These are phyloP conservation scores for Colletotrichum acutatum DNA, from an alignment of 2,329 filamentous ascomycete genomes.

Conservation along the genomic window DNA sequence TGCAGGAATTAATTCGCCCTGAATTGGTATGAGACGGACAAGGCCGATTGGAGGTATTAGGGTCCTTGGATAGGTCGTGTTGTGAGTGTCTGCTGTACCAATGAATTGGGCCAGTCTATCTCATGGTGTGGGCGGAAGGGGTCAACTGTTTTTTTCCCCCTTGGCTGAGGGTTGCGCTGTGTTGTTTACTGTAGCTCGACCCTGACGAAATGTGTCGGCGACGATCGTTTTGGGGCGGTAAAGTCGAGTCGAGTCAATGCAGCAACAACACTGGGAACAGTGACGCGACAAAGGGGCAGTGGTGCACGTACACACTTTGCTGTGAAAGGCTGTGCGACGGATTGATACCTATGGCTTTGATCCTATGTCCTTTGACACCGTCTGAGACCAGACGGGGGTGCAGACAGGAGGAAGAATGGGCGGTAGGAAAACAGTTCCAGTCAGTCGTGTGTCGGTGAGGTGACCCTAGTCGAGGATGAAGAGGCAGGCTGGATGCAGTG, in stretches of 20 bases:
- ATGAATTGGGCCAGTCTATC: constrained; percentile 51
- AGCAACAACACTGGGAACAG: constrained; percentile 18
- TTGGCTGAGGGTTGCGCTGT: constrained; percentile 41
- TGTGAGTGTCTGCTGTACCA: constrained; percentile 43
- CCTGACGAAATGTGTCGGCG: constrained; percentile 7
- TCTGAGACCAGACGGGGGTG: constrained; percentile 18
- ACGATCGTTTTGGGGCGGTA: constrained; percentile 22
- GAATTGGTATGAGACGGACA: constrained; percentile 29
- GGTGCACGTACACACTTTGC: constrained; percentile 23
- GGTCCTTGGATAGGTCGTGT: constrained; percentile 18
- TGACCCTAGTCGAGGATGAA: constrained; percentile 18
- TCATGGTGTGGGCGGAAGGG: constrained; percentile 52
- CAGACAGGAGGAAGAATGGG: constrained; percentile 12
- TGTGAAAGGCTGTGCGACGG: constrained; percentile 28
- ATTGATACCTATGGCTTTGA: constrained; percentile 16
- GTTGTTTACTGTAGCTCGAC: constrained; percentile 43
- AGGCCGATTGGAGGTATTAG: constrained; percentile 34
- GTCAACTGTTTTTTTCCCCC: constrained; percentile 14
- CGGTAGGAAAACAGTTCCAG: constrained; percentile 6
- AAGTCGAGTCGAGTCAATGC: constrained; percentile 15
- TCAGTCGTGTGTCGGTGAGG: constrained; percentile 8
- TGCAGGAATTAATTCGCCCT: constrained; percentile 35
- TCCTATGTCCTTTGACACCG: constrained; percentile 21
- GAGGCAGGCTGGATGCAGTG: constrained; percentile 4
- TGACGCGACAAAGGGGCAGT: constrained; percentile 27